Conservation (phyloP, 2,329 filamentous ascomycete species). For the Phialophora tarda region DNA sequence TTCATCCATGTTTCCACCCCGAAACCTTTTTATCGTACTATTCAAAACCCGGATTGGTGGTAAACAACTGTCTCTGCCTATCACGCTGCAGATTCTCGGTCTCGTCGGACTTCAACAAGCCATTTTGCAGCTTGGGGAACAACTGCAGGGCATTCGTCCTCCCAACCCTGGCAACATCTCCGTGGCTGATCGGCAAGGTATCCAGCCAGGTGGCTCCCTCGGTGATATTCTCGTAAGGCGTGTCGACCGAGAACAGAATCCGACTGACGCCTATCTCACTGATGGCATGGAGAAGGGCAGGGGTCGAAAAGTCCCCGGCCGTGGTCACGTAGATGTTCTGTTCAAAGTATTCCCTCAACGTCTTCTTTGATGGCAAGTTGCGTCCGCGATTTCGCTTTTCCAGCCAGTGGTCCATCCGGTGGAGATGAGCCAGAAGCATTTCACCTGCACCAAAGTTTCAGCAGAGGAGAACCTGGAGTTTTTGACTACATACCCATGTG, state of each 20-base stretch:
- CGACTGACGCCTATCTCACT: slow-evolving; percentile 47
- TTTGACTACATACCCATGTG: slow-evolving; percentile 26
- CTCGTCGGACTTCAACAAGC: slow-evolving; percentile 11
- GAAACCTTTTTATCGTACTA: no score
- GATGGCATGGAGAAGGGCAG: slow-evolving; percentile 48
- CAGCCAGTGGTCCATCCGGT: slow-evolving; percentile 37
- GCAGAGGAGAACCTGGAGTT: no score
- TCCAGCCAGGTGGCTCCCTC: slow-evolving; percentile 37
- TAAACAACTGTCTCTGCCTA: slow-evolving; percentile 11
- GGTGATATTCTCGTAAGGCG: slow-evolving; percentile 34
- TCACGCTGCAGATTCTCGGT: slow-evolving; percentile 19
- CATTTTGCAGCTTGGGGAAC: slow-evolving; percentile 9
- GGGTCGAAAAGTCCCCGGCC: slow-evolving; percentile 48
- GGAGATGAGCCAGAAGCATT: slow-evolving; percentile 18
- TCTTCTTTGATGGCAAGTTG: slow-evolving; percentile 38
- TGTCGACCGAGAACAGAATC: slow-evolving; percentile 50
- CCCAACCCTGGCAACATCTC: slow-evolving; percentile 22
- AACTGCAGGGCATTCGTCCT: slow-evolving; percentile 20
- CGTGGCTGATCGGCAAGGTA: slow-evolving; percentile 20
- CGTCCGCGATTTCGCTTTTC: slow-evolving; percentile 28
- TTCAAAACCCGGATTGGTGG: slow-evolving; percentile 9
- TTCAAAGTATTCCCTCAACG: slow-evolving; percentile 49
- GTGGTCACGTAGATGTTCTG: slow-evolving; percentile 51
- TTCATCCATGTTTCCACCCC: no score
- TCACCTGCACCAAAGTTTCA: slow-evolving; percentile 21